Base-by-base conservation (phyloP, 495 filamentous ascomycete species). In the Trichoderma parareesei region DNA sequence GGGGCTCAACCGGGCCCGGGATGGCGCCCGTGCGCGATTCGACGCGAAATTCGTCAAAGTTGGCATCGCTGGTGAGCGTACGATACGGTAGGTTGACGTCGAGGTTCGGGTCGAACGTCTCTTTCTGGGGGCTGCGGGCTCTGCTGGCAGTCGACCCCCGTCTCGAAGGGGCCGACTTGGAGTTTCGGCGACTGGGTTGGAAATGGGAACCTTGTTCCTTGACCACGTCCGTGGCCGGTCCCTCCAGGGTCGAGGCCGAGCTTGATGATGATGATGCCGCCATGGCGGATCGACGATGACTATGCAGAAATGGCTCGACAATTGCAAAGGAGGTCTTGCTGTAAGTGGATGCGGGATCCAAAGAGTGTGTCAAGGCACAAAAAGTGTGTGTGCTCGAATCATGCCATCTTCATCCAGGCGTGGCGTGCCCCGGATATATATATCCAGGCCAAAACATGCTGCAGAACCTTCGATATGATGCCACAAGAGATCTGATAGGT, bases 1-100 rank as follows among this genome's bases (percentile, higher is more conserved):
- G 20, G 2, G 82, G 78, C 14, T 71, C 76, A 38, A 84, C 72
- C 5, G 86, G 85, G 33, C 82, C 83, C 64, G 85, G 76, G 65
- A 91, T 88, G 64, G 85, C 76, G 5, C 88, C 88, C 0, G 70
- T 68, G 35, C 71, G 67, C 10, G 85, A 88, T 71, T 90, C 88
- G 35, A 75, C 72, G 5, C 78, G 84, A 67, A 86, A 92, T 72
- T 91, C 89, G 35, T 78, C 76, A 60, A 91, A 73, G 70, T 84
- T 80, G 63, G 87, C 89, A 42, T 78, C 69, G 62, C 76, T 74
- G 60, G 71, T 87, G 35, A 90, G 71, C 16, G 84, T 86, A 68
- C 87, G 83, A 67, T 84, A 82, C 0, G 88, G 88, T 4, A 92
- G 78, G 68, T 88, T 83, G 38, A 78, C 61, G 66, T 80, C 77